Evolutionary conservation across 345 rosid genomes (phyloP).

Genomic region (Fremontodendron californicum): DNA sequence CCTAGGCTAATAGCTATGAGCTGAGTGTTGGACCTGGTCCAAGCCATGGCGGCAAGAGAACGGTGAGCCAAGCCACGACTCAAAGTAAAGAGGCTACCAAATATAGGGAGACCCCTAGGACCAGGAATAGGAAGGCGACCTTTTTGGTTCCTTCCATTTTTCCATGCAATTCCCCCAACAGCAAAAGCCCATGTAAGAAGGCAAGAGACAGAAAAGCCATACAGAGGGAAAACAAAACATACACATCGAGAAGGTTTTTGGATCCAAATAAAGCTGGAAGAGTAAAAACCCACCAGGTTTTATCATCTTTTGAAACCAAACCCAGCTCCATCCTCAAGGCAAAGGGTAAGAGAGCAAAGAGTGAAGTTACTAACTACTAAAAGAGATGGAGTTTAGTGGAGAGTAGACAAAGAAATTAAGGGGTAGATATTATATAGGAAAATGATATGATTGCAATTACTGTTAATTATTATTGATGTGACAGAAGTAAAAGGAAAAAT

Average conservation of each 20-base stretch:
- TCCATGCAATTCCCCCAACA: constrained; percentile 72
- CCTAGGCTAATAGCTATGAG: constrained; percentile 92
- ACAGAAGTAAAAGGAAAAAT: not conserved
- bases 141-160: constrained; percentile 37
- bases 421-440: not conserved
- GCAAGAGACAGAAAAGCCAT: constrained; percentile 31
- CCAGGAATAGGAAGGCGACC: constrained; percentile 59
- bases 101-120: constrained; percentile 59
- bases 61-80: constrained; percentile 70
- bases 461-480: not conserved
- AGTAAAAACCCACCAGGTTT: constrained; percentile 56
- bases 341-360: not conserved
- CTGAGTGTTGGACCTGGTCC: constrained; percentile 32
- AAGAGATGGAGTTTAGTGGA: not conserved
- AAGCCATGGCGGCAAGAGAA: constrained; percentile 58
- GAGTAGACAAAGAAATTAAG: not conserved
- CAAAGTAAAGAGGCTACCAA: constrained; percentile 64
- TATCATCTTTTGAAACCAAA: constrained; percentile 40
- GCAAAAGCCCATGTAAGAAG: constrained; percentile 56
- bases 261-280: constrained; percentile 53
- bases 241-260: constrained; percentile 26
- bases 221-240: constrained; percentile 33
- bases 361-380: not conserved
- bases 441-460: not conserved
- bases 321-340: constrained; percentile 22